These are phyloP conservation scores for Linderniella brevidens DNA, from an alignment of 257 asterid species.

Conservation along the genomic window DNA sequence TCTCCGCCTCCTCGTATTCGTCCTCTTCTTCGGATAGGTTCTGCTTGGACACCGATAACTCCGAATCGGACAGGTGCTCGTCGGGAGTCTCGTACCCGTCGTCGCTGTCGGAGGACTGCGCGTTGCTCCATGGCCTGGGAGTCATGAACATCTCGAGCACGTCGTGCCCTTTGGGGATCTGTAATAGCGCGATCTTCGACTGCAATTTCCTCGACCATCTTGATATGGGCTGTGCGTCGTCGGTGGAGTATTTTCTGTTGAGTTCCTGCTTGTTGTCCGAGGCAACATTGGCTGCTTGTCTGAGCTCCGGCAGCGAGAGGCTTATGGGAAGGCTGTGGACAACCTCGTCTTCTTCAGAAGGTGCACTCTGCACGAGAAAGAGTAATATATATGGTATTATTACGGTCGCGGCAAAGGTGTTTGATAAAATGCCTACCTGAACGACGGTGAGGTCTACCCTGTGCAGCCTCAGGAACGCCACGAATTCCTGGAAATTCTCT, in stretches of 20 bases:
- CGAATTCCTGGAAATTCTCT: conserved; percentile 73
- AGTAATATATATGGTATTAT: too few species aligned
- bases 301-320: conserved; percentile 34
- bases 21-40: conserved; percentile 36
- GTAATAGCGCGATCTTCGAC: conserved; percentile 35
- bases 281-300: conserved; percentile 7
- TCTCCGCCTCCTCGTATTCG: conserved; percentile 28
- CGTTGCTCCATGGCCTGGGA: conserved; percentile 13
- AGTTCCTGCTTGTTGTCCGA: conserved; percentile 9
- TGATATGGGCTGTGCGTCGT: conserved; percentile 27
- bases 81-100: conserved; percentile 78
- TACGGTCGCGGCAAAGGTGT: too few species aligned
- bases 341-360: conserved; percentile 30
- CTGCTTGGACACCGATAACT: conserved; percentile 35
- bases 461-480: conserved; percentile 43
- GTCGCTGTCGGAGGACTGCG: conserved; percentile 8
- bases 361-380: conserved; percentile 36
- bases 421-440: conserved; percentile 27
- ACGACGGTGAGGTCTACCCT: conserved; percentile 43
- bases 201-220: conserved; percentile 35
- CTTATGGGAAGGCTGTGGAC: conserved; percentile 19
- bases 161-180: conserved; percentile 36
- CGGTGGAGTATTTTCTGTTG: conserved; percentile 20
- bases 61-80: conserved; percentile 46
- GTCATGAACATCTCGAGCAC: conserved; percentile 25